These are phyloP conservation scores for Fusarium miscanthi DNA, from an alignment of 2,329 filamentous ascomycete genomes.

Conservation along the genomic window DNA sequence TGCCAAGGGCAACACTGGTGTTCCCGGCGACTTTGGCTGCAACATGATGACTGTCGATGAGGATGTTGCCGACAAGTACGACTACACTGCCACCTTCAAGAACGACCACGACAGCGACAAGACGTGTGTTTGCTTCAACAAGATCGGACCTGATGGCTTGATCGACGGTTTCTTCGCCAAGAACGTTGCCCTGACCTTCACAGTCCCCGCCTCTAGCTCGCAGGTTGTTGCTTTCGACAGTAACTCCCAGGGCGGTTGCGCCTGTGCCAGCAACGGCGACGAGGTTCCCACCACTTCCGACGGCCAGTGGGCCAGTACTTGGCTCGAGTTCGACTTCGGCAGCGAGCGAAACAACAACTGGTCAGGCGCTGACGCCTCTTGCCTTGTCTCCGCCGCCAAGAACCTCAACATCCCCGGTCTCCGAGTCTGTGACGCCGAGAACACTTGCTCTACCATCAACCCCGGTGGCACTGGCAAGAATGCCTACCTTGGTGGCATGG, in stretches of 20 bases:
- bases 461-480: conserved; percentile 51
- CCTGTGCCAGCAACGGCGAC: conserved; percentile 52
- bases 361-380: conserved; percentile 64
- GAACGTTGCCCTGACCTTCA: conserved; percentile 55
- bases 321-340: conserved; percentile 63
- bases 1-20: conserved; percentile 61
- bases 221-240: conserved; percentile 58
- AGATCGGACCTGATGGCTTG: conserved; percentile 58
- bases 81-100: conserved; percentile 57
- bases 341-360: conserved; percentile 59
- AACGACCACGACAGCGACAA: conserved; percentile 51
- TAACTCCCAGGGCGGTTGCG: conserved; percentile 62
- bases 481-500: conserved; percentile 53
- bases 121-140: conserved; percentile 61
- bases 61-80: conserved; percentile 53
- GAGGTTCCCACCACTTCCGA: conserved; percentile 49
- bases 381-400: conserved; percentile 54
- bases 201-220: conserved; percentile 50
- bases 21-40: conserved; percentile 58
- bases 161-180: conserved; percentile 63
- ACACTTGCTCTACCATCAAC: conserved; percentile 57
- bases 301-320: conserved; percentile 58
- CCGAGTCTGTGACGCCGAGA: conserved; percentile 51
- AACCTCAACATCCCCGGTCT: conserved; percentile 48
- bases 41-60: conserved; percentile 61